A percentile compares a stretch with the other conserved stretches of the same genome.
Evolutionary conservation across 2,329 filamentous ascomycete species (phyloP).

Genomic region (Stachybotrys chlorohalonatus): DNA sequence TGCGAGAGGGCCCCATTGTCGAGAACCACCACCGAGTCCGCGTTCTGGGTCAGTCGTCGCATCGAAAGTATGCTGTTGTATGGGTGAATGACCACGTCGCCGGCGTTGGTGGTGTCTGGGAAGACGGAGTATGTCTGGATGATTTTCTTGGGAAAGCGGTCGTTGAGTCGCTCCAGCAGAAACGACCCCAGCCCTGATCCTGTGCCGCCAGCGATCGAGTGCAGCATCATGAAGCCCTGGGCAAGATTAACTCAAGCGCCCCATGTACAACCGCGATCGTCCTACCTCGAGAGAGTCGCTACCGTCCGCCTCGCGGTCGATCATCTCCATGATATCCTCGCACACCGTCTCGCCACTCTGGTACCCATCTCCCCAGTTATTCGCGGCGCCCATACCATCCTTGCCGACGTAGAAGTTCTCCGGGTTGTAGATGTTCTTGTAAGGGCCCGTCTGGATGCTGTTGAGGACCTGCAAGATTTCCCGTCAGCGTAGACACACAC

Average conservation of each 20-base stretch:
- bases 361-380: constrained; percentile 98
- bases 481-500: neutral
- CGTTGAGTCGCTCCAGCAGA: constrained; percentile 88
- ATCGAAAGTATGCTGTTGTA: constrained; percentile 96
- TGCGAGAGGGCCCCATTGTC: constrained; percentile 91
- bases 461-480: constrained; percentile 59
- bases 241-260: neutral
- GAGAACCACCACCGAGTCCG: constrained; percentile 92
- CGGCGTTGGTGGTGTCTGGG: constrained; percentile 78
- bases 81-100: constrained; percentile 92
- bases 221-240: constrained; percentile 93
- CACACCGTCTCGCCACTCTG: constrained; percentile 84
- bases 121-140: constrained; percentile 99
- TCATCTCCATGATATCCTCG: constrained; percentile 99
- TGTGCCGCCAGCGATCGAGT: constrained; percentile 95
- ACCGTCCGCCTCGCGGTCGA: constrained; percentile 94
- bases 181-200: constrained; percentile 95
- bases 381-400: constrained; percentile 85
- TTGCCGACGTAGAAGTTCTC: constrained; percentile 98
- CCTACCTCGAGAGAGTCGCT: constrained; percentile 86
- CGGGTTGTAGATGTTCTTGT: constrained; percentile 98
- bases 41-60: constrained; percentile 86
- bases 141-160: constrained; percentile 96
- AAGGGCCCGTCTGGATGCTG: constrained; percentile 83
- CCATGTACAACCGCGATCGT: neutral